Base-by-base conservation (phyloP, 768 basidiomycete species). In the Auricularia cornea region DNA sequence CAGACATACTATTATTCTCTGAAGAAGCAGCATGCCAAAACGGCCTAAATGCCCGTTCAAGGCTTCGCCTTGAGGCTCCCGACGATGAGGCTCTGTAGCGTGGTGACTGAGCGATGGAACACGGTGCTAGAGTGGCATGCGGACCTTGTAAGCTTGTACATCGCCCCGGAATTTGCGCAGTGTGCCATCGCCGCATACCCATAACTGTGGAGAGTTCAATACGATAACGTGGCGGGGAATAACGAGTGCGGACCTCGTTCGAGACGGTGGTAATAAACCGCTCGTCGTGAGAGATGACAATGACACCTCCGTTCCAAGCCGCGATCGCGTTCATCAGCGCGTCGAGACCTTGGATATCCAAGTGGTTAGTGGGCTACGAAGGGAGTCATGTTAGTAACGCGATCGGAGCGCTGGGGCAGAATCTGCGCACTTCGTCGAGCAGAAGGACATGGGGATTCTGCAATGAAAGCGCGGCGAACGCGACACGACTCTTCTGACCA, bases 291-390 rank as follows among this genome's bases (percentile, higher is more conserved):
- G 91, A 94, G 68, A 94, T 93, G 67, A 94, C 80, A 66, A 96
- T 94, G 6, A 95, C 92, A 32, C 93, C 93, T 10, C 94, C 94
- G 68, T 92, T 93, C 90, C 89, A 95, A 12, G 77, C 76, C 65
- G 81, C 78, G 65, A 92, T 70, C 3, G 92, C 97, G 3, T 81
- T 74, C 88, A 98, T 97, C 60, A 98, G 79, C 1, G 94, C 97
- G 71, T 99, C 97, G 60, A 98, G 82, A 83, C 96, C 96, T 86
- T 93, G 92, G 65, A 95, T 93, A 89, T 96, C 94, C 71, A 95
- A 79, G 76, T 96, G 95, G 80, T 96, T 96, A 69, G 93, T 94
- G 62, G 94, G 94, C 88, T 38, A 14, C 16, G 10, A 14, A 38
- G 35, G 8, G 35, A 28, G n/a, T 12, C 12, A 59, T 23, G 10